phyloP scores from a whole-genome alignment of 768 basidiomycete genomes.

The Gloeostereum incarnatum region DNA sequence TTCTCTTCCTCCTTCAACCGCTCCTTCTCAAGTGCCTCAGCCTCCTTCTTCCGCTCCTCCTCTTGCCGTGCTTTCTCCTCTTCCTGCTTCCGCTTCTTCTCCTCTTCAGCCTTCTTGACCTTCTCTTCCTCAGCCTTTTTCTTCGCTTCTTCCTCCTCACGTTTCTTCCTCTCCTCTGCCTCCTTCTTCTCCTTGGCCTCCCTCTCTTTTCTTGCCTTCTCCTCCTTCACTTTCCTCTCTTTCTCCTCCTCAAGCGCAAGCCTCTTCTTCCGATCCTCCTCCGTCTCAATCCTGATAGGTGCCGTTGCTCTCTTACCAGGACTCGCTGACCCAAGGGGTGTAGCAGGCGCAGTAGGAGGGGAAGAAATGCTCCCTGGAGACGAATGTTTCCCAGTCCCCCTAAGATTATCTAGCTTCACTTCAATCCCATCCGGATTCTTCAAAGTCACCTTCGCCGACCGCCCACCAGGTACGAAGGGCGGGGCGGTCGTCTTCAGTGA shows the following conservation, averaged over 20 bases:
- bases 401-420: constrained; percentile 47
- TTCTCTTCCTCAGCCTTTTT: constrained; percentile 35
- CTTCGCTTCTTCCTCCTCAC: constrained; percentile 23
- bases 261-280: constrained; percentile 41
- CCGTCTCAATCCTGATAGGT: constrained; percentile 57
- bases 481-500: constrained; percentile 55
- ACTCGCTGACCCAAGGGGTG: constrained; percentile 22
- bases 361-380: constrained; percentile 19
- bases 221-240: constrained; percentile 28
- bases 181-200: constrained; percentile 32
- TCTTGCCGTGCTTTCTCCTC: constrained; percentile 19
- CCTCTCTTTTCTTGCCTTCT: constrained; percentile 23
- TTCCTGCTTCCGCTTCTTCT: constrained; percentile 19
- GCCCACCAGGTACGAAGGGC: constrained; percentile 53
- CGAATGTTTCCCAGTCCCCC: constrained; percentile 34
- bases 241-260: constrained; percentile 25
- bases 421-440: constrained; percentile 60
- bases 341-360: constrained; percentile 27
- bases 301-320: constrained; percentile 26
- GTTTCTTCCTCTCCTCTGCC: constrained; percentile 20
- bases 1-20: constrained; percentile 27
- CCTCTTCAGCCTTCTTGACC: constrained; percentile 20
- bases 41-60: constrained; percentile 18
- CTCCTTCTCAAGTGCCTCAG: constrained; percentile 11
- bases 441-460: constrained; percentile 39